Conservation (phyloP, 768 basidiomycete species). For the Xanthoconium stramineum region DNA sequence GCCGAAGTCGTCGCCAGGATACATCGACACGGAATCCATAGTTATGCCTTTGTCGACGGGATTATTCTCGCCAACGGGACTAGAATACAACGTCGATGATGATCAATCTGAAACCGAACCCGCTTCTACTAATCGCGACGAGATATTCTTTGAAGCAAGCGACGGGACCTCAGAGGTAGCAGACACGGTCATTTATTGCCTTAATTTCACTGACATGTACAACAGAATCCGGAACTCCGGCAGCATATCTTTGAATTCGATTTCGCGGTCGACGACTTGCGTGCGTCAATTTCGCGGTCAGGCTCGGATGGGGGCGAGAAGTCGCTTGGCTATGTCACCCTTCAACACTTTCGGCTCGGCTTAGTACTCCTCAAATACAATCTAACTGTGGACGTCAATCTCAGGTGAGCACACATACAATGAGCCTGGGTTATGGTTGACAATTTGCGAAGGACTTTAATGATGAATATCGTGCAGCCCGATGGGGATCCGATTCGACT, state of each 20-base stretch:
- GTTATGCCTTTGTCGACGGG: conserved; percentile 51
- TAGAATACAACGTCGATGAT: conserved; percentile 71
- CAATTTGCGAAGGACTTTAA: conserved; percentile 53
- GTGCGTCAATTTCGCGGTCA: conserved; percentile 76
- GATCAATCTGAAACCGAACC: conserved; percentile 45
- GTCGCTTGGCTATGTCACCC: conserved; percentile 70
- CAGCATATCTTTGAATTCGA: conserved; percentile 77
- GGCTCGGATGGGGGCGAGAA: conserved; percentile 59
- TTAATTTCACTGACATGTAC: background rate
- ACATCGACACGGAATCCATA: conserved; percentile 25
- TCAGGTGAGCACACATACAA: conserved; percentile 49
- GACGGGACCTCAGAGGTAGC: conserved; percentile 57
- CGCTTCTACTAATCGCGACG: conserved; percentile 42
- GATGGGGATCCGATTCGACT: conserved; percentile 54
- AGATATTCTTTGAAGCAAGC: conserved; percentile 70
- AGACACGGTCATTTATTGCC: background rate
- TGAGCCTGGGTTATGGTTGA: conserved; percentile 6
- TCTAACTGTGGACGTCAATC: conserved; percentile 80
- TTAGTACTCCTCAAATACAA: conserved; percentile 80
- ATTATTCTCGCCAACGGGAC: conserved; percentile 50
- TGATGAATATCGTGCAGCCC: conserved; percentile 68
- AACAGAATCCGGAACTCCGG: conserved; percentile 36
- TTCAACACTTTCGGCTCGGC: conserved; percentile 73
- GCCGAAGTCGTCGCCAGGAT: conserved; percentile 20
- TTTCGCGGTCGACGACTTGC: conserved; percentile 82